Percentiles rank a stretch among this genome's conserved stretches.
These are phyloP conservation scores for Alternaria arborescens DNA, from an alignment of 2,329 filamentous ascomycete species.

Conservation along the genomic window DNA sequence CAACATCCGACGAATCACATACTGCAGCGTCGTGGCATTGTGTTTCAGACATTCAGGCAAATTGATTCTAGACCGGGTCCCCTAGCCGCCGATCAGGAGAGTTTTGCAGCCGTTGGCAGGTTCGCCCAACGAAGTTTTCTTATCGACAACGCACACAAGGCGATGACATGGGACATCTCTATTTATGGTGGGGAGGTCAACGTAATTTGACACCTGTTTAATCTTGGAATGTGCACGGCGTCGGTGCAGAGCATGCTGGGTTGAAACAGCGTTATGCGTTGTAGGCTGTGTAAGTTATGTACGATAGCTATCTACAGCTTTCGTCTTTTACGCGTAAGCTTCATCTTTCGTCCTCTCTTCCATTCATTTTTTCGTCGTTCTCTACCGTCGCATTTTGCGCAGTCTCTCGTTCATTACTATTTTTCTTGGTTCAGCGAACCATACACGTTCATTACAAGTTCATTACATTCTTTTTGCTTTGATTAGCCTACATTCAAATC, in stretches of 20 bases:
- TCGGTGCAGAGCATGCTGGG: slow-evolving; percentile 2
- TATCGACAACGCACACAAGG: not conserved
- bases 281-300: slow-evolving; percentile 4
- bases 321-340: slow-evolving; percentile 3
- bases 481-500: not conserved
- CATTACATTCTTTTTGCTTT: slow-evolving; percentile 5
- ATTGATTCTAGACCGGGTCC: not conserved
- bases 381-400: slow-evolving; percentile 3
- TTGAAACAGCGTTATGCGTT: slow-evolving; percentile 4
- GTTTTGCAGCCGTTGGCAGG: not conserved
- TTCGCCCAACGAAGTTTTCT: slow-evolving; percentile 1
- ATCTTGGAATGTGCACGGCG: slow-evolving; percentile 1
- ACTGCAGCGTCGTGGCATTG: not conserved
- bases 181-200: slow-evolving; percentile 4
- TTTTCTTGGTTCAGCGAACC: not conserved
- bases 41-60: slow-evolving; percentile 2
- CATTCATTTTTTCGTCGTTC: not conserved
- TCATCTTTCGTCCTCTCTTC: not conserved
- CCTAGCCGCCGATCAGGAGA: slow-evolving; percentile 6
- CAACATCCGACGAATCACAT: not conserved
- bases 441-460: not conserved
- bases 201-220: not conserved
- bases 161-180: not conserved
- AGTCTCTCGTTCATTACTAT: slow-evolving; percentile 2
- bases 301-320: not conserved